Evolutionary conservation across 352 stramenopile genomes (phyloP).

Genomic region (Thalassiosira hispida): DNA sequence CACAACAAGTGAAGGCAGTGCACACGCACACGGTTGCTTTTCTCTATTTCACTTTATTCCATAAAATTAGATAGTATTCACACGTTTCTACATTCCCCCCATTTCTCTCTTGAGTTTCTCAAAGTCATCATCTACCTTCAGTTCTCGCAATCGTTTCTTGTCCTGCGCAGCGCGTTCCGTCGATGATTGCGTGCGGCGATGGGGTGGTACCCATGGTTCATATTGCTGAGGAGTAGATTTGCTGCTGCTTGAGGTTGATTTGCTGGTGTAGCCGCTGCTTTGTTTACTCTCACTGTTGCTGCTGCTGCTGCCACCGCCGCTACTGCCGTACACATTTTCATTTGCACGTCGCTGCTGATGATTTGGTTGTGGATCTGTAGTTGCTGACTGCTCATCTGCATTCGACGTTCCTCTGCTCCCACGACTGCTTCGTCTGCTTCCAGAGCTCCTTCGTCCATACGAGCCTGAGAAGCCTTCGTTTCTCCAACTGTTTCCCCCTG

Average conservation of each 20-base stretch:
- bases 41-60: too few relatives aligned
- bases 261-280: neutral
- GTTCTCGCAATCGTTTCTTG: conserved; percentile 70
- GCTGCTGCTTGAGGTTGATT: conserved; percentile 2
- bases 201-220: conserved; percentile 59
- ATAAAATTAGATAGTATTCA: too few relatives aligned
- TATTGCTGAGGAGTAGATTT: conserved; percentile 11
- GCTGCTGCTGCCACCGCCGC: neutral
- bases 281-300: conserved; percentile 5
- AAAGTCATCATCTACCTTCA: conserved; percentile 85
- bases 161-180: conserved; percentile 60
- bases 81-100: conserved; percentile 62
- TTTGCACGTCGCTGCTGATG: conserved; percentile 18
- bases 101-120: conserved; percentile 83
- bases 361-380: conserved; percentile 11
- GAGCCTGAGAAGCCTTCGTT: conserved; percentile 44
- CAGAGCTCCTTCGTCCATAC: conserved; percentile 41
- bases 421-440: conserved; percentile 40
- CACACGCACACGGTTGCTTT: too few relatives aligned
- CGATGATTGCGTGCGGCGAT: conserved; percentile 63
- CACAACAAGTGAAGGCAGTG: too few relatives aligned
- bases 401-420: conserved; percentile 15
- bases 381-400: conserved; percentile 2
- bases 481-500: conserved; percentile 46
- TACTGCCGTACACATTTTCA: conserved; percentile 6